A percentile compares a stretch with the other conserved stretches of the same genome.
Conservation (phyloP, 2,329 filamentous ascomycete species). For the Magnaporthiopsis rhizophila region DNA sequence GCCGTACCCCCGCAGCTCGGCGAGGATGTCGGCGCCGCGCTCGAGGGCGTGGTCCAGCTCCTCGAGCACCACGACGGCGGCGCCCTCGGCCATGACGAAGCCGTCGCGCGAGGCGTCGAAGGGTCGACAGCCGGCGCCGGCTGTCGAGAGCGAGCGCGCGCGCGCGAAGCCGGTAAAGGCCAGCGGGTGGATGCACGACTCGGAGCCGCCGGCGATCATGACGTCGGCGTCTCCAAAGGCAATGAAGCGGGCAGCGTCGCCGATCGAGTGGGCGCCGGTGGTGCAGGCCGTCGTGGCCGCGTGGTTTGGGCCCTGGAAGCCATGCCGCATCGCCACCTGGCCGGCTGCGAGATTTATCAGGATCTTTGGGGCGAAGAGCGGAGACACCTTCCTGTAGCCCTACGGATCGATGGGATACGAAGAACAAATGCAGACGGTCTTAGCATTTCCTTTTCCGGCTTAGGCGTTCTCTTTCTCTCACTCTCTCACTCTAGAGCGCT, state of each 20-base stretch:
- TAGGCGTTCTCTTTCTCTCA: not conserved
- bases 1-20: constrained; percentile 83
- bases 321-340: constrained; percentile 87
- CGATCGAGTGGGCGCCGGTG: constrained; percentile 89
- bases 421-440: not conserved
- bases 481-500: too few species aligned
- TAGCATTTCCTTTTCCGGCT: not conserved
- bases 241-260: constrained; percentile 89
- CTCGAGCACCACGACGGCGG: constrained; percentile 81
- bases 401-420: constrained; percentile 24
- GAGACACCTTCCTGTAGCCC: constrained; percentile 91
- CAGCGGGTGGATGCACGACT: constrained; percentile 92
- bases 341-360: constrained; percentile 93
- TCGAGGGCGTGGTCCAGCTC: constrained; percentile 80
- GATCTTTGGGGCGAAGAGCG: constrained; percentile 85
- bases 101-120: constrained; percentile 76
- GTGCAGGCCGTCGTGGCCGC: constrained; percentile 91
- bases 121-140: constrained; percentile 64
- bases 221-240: constrained; percentile 86
- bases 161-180: constrained; percentile 87
- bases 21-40: constrained; percentile 75
- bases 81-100: constrained; percentile 90
- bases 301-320: constrained; percentile 86
- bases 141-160: constrained; percentile 76
- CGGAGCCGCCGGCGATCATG: constrained; percentile 92